A percentile compares a stretch with the other conserved stretches of the same genome.
Evolutionary conservation across 2,329 filamentous ascomycete genomes (phyloP).

Genomic region (Aspergillus sojae): DNA sequence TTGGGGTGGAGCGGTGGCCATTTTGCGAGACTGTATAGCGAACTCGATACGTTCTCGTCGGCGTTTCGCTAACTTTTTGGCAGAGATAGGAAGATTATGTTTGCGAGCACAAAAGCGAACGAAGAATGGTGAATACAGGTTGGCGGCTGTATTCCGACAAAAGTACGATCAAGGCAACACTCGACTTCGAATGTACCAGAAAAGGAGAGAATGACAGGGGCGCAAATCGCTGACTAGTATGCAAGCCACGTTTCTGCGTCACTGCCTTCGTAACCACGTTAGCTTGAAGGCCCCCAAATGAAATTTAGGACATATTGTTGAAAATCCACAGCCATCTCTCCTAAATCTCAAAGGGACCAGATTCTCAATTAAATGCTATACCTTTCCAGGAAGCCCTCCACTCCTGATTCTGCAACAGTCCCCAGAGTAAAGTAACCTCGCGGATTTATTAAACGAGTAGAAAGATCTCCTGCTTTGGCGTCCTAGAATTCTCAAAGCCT

Average conservation of each 20-base stretch:
- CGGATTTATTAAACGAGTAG: conserved; percentile 9
- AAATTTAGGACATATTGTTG: conserved; percentile 18
- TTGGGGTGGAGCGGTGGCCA: conserved; percentile 41
- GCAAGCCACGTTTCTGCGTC: conserved; percentile 30
- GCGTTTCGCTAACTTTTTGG: conserved; percentile 49
- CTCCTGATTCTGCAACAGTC: conserved; percentile 20
- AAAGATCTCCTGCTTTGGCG: conserved; percentile 7
- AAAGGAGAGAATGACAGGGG: conserved; percentile 27
- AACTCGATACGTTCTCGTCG: conserved; percentile 38
- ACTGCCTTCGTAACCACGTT: conserved; percentile 37
- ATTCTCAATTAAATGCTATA: conserved; percentile 36
- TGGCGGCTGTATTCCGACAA: conserved; percentile 52
- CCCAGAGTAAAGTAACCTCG: conserved; percentile 26
- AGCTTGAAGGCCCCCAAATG: conserved; percentile 28
- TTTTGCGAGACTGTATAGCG: conserved; percentile 34
- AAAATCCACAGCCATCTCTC: conserved; percentile 13
- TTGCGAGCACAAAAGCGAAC: conserved; percentile 58
- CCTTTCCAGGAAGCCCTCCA: conserved; percentile 31
- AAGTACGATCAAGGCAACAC: not conserved
- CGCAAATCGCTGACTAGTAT: conserved; percentile 24
- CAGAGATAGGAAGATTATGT: conserved; percentile 48
- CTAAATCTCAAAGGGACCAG: conserved; percentile 23
- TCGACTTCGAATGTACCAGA: conserved; percentile 13
- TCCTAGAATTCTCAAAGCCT: conserved; percentile 31
- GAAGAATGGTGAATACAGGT: conserved; percentile 73